Conservation (phyloP, 1,139 yeast species). For the Meyerozyma carpophila region DNA sequence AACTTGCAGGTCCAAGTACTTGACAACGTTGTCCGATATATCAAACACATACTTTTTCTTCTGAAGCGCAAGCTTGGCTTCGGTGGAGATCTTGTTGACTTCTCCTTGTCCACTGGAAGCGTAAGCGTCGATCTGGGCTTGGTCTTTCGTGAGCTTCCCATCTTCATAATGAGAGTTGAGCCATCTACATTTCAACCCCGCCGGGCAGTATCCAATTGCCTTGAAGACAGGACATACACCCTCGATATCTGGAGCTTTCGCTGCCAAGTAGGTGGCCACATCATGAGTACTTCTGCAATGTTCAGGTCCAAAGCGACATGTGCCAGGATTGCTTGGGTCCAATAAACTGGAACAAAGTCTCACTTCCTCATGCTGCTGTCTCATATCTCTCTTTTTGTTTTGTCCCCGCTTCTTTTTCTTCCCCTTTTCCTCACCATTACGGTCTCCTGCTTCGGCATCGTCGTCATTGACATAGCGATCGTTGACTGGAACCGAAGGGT, state of each 20-base stretch:
- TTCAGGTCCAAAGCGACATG: constrained; percentile 65
- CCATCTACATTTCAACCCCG: constrained; percentile 92
- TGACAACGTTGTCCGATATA: constrained; percentile 49
- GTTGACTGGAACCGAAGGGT: constrained; percentile 15
- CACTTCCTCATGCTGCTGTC: constrained; percentile 61
- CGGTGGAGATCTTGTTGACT: constrained; percentile 56
- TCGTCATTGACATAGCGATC: constrained; percentile 52
- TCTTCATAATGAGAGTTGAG: constrained; percentile 65
- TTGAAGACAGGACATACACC: constrained; percentile 80
- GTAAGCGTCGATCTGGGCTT: constrained; percentile 30
- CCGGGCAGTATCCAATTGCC: constrained; percentile 85
- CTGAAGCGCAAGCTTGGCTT: constrained; percentile 51
- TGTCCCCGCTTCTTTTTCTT: constrained; percentile 67
- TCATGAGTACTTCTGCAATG: constrained; percentile 78
- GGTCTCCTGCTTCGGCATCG: constrained; percentile 44
- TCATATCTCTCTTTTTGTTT: constrained; percentile 79
- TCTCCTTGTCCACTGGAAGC: constrained; percentile 43
- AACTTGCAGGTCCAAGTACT: constrained; percentile 48
- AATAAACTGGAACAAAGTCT: constrained; percentile 61
- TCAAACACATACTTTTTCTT: constrained; percentile 58
- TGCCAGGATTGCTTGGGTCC: constrained; percentile 43
- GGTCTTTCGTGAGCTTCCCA: constrained; percentile 40
- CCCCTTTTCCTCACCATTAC: constrained; percentile 28
- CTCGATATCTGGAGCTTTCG: constrained; percentile 67
- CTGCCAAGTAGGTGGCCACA: constrained; percentile 52